These are phyloP conservation scores for Amniculicola lignicola DNA, from an alignment of 495 filamentous ascomycete genomes.

Conservation along the genomic window DNA sequence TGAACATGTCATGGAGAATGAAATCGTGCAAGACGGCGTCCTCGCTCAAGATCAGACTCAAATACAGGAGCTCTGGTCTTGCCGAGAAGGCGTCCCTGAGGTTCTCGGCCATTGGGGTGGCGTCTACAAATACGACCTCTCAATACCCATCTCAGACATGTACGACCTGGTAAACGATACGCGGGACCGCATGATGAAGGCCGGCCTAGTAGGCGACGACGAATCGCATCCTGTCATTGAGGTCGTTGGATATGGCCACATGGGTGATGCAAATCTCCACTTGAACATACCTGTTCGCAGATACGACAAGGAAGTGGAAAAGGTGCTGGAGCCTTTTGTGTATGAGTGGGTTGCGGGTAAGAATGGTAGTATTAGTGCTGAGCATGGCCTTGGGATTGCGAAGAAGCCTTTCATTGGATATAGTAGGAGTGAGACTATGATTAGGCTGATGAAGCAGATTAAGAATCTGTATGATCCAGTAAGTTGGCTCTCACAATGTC, in stretches of 20 bases:
- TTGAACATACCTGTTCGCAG: slow-evolving; percentile 77
- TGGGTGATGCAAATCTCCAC: slow-evolving; percentile 95
- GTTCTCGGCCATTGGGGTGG: slow-evolving; percentile 84
- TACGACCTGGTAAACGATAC: slow-evolving; percentile 87
- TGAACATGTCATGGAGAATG: slow-evolving; percentile 82
- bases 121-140: slow-evolving; percentile 97
- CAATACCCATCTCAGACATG: slow-evolving; percentile 82
- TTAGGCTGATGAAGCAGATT: slow-evolving; percentile 87
- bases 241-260: slow-evolving; percentile 95
- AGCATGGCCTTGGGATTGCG: slow-evolving; percentile 89
- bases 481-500: slow-evolving; percentile 44
- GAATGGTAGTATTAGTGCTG: slow-evolving; percentile 89
- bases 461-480: slow-evolving; percentile 91
- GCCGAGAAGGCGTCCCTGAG: slow-evolving; percentile 91
- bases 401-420: slow-evolving; percentile 95
- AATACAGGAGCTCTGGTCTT: slow-evolving; percentile 78
- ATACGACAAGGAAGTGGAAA: slow-evolving; percentile 86
- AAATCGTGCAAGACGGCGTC: slow-evolving; percentile 81
- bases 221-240: slow-evolving; percentile 76
- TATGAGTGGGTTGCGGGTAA: slow-evolving; percentile 92
- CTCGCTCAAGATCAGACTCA: slow-evolving; percentile 92
- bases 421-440: slow-evolving; percentile 79
- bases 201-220: slow-evolving; percentile 73
- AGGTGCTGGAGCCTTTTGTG: slow-evolving; percentile 86
- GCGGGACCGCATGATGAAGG: slow-evolving; percentile 61